Evolutionary conservation across 345 rosid species (phyloP).

Genomic region (Pistacia integerrima): DNA sequence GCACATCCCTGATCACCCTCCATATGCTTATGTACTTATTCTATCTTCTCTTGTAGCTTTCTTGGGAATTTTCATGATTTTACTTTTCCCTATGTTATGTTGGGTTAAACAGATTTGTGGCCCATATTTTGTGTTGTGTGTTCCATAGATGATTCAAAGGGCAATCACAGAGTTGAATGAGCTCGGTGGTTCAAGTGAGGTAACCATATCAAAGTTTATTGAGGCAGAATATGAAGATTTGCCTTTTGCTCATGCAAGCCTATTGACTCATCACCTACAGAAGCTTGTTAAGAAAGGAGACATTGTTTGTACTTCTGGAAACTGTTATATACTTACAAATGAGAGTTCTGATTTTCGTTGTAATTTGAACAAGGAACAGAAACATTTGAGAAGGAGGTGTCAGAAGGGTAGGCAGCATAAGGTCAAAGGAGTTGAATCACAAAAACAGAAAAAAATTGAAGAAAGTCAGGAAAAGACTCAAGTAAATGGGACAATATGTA

Average conservation of each 20-base stretch:
- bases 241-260: slow-evolving; percentile 11
- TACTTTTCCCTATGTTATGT: background rate
- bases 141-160: slow-evolving; percentile 20
- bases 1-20: slow-evolving; percentile 19
- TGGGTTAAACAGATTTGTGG: background rate
- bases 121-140: background rate
- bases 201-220: slow-evolving; percentile 20
- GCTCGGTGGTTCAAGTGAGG: slow-evolving; percentile 22
- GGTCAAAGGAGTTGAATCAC: slow-evolving; percentile 3
- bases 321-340: slow-evolving; percentile 12
- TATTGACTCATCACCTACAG: slow-evolving; percentile 19
- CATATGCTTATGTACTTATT: slow-evolving; percentile 21
- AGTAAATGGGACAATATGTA: background rate
- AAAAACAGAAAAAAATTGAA: background rate
- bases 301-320: slow-evolving; percentile 10
- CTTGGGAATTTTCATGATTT: background rate
- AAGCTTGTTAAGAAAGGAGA: slow-evolving; percentile 17
- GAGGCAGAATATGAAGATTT: slow-evolving; percentile 17
- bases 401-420: slow-evolving; percentile 1
- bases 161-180: slow-evolving; percentile 25
- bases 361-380: slow-evolving; percentile 7
- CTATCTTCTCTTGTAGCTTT: background rate
- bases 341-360: slow-evolving; percentile 4
- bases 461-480: slow-evolving; percentile 10
- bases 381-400: background rate